Evolutionary conservation across 2,329 filamentous ascomycete species (phyloP).

Genomic region (Phaeosphaeriaceae sp.): DNA sequence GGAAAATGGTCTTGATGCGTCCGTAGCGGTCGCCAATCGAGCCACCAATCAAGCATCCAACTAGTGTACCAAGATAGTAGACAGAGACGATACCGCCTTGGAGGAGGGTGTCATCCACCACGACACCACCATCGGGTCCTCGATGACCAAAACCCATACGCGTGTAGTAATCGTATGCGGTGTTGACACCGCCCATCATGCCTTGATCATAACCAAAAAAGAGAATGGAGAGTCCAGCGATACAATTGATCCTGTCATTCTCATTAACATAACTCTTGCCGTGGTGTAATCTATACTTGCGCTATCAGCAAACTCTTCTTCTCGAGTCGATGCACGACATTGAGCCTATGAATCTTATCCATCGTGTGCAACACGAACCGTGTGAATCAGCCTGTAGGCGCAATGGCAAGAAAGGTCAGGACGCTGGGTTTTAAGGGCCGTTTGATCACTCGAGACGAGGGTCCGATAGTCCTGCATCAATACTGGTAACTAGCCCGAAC

Average conservation of each 20-base stretch:
- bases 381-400: not conserved
- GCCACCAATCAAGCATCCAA: conserved; percentile 35
- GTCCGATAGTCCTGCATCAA: not conserved
- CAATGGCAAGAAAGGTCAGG: not conserved
- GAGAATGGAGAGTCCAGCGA: conserved; percentile 40
- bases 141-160: conserved; percentile 41
- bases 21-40: conserved; percentile 34
- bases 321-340: conserved; percentile 33
- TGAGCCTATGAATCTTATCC: conserved; percentile 35
- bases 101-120: conserved; percentile 33
- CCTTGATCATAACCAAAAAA: conserved; percentile 46
- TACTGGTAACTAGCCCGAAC: not conserved
- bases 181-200: conserved; percentile 46
- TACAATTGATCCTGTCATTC: conserved; percentile 31
- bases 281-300: not conserved
- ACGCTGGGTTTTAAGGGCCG: not conserved
- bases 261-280: not conserved
- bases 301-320: conserved; percentile 39
- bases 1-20: conserved; percentile 37
- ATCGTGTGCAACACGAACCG: conserved; percentile 15
- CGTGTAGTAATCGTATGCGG: conserved; percentile 40
- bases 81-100: conserved; percentile 45
- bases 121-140: conserved; percentile 28
- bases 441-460: not conserved
- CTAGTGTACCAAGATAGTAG: conserved; percentile 40